A percentile compares a stretch with the other conserved stretches of the same genome.
Evolutionary conservation across 2,329 filamentous ascomycete species (phyloP).

Genomic region (Ophiostoma novo-ulmi): DNA sequence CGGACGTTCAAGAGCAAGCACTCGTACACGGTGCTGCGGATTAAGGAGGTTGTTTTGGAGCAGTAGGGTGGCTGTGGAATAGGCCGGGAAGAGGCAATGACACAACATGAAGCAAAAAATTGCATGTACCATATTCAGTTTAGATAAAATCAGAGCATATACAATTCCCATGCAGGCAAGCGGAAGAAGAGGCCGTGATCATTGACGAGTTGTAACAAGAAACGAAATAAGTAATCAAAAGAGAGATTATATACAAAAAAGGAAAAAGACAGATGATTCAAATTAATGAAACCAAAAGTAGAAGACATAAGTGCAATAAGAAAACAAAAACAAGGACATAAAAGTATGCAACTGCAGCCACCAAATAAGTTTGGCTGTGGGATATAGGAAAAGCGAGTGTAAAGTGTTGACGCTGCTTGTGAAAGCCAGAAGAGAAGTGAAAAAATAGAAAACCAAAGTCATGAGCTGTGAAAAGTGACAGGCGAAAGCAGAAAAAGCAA

Average conservation of each 20-base stretch:
- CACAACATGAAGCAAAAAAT: not conserved
- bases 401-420: conserved; percentile 6
- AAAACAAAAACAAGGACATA: conserved; percentile 9
- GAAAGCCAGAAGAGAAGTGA: conserved; percentile 7
- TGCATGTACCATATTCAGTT: not conserved
- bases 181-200: not conserved
- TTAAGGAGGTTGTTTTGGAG: conserved; percentile 55
- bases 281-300: conserved; percentile 13
- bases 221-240: not conserved
- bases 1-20: conserved; percentile 86
- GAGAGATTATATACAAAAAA: not conserved
- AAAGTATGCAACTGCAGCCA: conserved; percentile 11
- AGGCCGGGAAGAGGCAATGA: not conserved
- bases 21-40: conserved; percentile 75
- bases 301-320: conserved; percentile 31
- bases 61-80: not conserved
- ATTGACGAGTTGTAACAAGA: not conserved
- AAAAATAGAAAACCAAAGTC: conserved; percentile 9
- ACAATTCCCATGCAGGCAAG: not conserved
- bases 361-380: conserved; percentile 6
- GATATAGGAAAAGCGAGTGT: conserved; percentile 10
- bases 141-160: conserved; percentile 2
- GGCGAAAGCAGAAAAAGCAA: conserved; percentile 8
- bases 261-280: not conserved
- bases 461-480: conserved; percentile 11